These are phyloP conservation scores for Carpinus viminea DNA, from an alignment of 306 rosid genomes.

Conservation along the genomic window DNA sequence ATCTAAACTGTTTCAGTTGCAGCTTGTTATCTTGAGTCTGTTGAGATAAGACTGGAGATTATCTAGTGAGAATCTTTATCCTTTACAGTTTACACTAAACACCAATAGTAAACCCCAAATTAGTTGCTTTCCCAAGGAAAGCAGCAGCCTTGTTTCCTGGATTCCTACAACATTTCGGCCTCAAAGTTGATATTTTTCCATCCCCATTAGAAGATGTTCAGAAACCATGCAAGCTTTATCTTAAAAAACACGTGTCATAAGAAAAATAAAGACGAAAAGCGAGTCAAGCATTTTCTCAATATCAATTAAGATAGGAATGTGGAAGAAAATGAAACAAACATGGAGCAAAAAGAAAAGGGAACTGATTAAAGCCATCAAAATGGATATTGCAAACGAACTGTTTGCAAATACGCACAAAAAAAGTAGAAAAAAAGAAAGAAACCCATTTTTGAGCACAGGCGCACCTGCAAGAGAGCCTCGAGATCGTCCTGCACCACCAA, in stretches of 20 bases:
- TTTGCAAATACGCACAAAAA: background rate
- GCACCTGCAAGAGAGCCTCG: constrained; percentile 50
- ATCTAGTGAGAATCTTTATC: no score
- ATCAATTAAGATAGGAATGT: background rate
- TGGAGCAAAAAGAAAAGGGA: background rate
- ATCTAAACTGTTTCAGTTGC: no score
- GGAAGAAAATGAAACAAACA: background rate
- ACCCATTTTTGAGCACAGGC: background rate
- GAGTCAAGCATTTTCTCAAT: background rate
- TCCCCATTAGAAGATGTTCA: background rate
- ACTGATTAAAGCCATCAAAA: background rate
- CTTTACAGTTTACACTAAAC: no score
- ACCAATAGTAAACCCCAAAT: background rate
- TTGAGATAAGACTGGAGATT: no score
- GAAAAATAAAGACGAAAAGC: background rate
- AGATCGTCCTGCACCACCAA: constrained; percentile 41
- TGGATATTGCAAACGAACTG: background rate
- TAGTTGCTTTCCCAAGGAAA: background rate
- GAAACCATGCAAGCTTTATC: background rate
- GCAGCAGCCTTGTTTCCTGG: background rate
- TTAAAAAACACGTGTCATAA: no score
- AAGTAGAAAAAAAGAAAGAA: background rate
- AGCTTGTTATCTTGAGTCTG: no score
- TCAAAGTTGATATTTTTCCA: background rate
- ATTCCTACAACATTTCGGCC: background rate